phyloP scores from a whole-genome alignment of 371 early-diverging fungal species.

The Phascolomyces articulosus region DNA sequence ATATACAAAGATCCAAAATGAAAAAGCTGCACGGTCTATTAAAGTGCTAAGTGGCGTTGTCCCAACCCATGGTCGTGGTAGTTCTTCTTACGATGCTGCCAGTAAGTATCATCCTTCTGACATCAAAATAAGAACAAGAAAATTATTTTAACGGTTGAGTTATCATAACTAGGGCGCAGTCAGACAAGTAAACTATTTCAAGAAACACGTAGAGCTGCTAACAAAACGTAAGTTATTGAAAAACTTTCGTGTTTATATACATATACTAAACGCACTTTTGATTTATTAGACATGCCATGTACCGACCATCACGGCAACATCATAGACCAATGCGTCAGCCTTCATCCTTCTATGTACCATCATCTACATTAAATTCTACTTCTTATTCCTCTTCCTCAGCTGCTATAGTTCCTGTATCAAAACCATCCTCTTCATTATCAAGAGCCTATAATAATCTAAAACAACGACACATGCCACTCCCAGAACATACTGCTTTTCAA shows the following conservation, averaged over 20 bases:
- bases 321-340: too few relatives aligned
- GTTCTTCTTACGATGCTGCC: conserved; percentile 23
- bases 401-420: neutral
- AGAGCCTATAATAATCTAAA: neutral
- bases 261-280: neutral
- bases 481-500: neutral
- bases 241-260: neutral
- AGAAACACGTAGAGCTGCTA: conserved; percentile 34
- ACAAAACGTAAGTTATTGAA: conserved; percentile 29
- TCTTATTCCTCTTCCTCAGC: neutral
- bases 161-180: conserved; percentile 25
- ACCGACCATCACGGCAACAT: conserved; percentile 6
- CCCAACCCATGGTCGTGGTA: conserved; percentile 19
- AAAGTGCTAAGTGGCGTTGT: conserved; percentile 37
- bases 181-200: conserved; percentile 37
- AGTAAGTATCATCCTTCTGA: conserved; percentile 18
- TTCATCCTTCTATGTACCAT: too few relatives aligned
- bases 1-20: conserved; percentile 41
- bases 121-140: neutral
- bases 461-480: neutral
- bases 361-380: neutral
- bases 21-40: conserved; percentile 44
- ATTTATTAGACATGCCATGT: conserved; percentile 31
- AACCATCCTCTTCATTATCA: neutral
- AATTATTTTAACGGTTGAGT: neutral